Percentiles rank a stretch among this genome's conserved stretches.
These are phyloP conservation scores for Fusarium agapanthi DNA, from an alignment of 2,329 filamentous ascomycete genomes.

Conservation along the genomic window DNA sequence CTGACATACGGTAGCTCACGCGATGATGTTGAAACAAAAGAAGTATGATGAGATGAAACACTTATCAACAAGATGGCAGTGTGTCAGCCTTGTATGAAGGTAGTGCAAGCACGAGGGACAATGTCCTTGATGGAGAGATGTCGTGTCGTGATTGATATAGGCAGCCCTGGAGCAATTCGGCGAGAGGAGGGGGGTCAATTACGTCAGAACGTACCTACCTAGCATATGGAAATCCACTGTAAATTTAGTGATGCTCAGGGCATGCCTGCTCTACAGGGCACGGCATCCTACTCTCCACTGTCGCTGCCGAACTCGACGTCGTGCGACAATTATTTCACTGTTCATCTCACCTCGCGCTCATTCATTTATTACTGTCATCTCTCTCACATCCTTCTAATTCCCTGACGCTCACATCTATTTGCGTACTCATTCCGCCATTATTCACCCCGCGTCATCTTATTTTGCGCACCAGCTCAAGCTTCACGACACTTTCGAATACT, in stretches of 20 bases:
- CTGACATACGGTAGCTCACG: neutral
- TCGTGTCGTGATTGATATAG: neutral
- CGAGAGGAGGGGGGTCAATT: neutral
- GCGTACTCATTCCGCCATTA: too few species aligned
- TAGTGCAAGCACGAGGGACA: too few species aligned
- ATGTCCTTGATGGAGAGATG: neutral
- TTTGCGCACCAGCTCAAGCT: neutral
- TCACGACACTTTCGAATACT: neutral
- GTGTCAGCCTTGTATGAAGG: neutral
- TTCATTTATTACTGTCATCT: neutral
- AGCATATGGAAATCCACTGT: neutral
- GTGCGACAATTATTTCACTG: neutral
- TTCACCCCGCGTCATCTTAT: neutral
- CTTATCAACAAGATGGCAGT: neutral
- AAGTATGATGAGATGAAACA: accelerated
- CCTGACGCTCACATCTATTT: neutral
- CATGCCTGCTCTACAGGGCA: neutral
- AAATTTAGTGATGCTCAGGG: neutral
- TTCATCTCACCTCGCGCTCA: neutral
- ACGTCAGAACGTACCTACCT: too few species aligned
- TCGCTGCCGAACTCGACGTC: neutral
- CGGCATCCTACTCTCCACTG: neutral
- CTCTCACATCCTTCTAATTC: neutral
- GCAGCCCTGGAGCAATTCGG: neutral
- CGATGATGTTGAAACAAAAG: neutral